Conservation (phyloP, 257 asterid species). For the Phtheirospermum japonicum region DNA sequence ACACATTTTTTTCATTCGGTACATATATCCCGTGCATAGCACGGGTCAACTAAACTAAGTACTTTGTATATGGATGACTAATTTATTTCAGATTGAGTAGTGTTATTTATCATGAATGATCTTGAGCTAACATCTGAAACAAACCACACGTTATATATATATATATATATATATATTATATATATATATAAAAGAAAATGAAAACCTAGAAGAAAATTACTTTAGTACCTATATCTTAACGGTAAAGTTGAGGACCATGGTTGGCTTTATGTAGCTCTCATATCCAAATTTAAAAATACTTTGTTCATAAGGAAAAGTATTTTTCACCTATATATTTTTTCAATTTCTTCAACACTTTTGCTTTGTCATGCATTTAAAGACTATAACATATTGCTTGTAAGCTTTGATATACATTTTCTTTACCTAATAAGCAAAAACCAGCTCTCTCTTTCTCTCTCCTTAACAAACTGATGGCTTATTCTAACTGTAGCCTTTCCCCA, state of each 20-base stretch:
- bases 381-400: conserved; percentile 36
- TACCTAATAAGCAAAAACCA: conserved; percentile 21
- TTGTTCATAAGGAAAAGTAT: not conserved
- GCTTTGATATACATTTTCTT: conserved; percentile 18
- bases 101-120: no score
- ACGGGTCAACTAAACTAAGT: no score
- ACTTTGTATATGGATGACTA: no score
- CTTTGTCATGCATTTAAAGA: conserved; percentile 20
- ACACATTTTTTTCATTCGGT: no score
- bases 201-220: no score
- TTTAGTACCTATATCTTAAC: no score
- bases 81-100: no score
- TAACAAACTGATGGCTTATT: conserved; percentile 37
- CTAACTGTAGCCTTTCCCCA: conserved; percentile 19
- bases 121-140: no score
- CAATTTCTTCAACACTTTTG: not conserved
- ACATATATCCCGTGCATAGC: no score
- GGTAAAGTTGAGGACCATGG: conserved; percentile 29
- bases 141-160: no score
- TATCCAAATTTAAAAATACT: conserved; percentile 8
- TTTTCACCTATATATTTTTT: conserved; percentile 11
- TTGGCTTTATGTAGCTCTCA: conserved; percentile 41
- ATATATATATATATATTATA: no score
- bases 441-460: conserved; percentile 3
- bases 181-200: no score